Percentiles rank a stretch among this genome's conserved stretches.
Conservation (phyloP, 768 basidiomycete genomes). For the Boletus patriciae region DNA sequence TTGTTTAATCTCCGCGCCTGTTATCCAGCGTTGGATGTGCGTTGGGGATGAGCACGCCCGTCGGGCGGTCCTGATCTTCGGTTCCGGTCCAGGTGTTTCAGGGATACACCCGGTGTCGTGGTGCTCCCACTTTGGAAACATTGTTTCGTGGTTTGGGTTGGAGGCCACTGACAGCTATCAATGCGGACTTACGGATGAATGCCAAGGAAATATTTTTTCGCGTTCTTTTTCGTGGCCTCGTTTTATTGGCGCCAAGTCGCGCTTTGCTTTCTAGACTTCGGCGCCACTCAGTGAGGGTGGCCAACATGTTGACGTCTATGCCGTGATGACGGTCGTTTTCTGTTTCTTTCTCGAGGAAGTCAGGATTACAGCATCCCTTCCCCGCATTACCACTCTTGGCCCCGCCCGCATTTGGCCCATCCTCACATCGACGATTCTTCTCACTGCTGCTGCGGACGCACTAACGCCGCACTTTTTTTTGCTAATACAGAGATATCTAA, state of each 20-base stretch:
- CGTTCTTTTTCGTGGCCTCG: too few relatives aligned
- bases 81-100: slow-evolving; percentile 11
- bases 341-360: too few relatives aligned
- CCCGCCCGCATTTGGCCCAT: too few relatives aligned
- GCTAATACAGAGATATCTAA: slow-evolving; percentile 77
- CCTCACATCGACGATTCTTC: too few relatives aligned
- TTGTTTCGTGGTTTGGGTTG: too few relatives aligned
- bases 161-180: neutral
- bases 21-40: too few relatives aligned
- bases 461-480: slow-evolving; percentile 13
- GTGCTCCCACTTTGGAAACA: neutral
- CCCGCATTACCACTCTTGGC: too few relatives aligned
- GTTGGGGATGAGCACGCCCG: neutral
- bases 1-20: slow-evolving; percentile 13
- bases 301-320: neutral
- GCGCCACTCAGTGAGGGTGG: too few relatives aligned
- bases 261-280: too few relatives aligned
- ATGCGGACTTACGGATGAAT: neutral
- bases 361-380: slow-evolving; percentile 1
- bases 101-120: too few relatives aligned
- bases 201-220: neutral
- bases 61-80: neutral
- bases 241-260: too few relatives aligned
- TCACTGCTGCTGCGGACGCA: neutral
- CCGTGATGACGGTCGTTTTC: neutral